Evolutionary conservation across 2,329 filamentous ascomycete species (phyloP).

Genomic region (Paracoccidioides lutzii): DNA sequence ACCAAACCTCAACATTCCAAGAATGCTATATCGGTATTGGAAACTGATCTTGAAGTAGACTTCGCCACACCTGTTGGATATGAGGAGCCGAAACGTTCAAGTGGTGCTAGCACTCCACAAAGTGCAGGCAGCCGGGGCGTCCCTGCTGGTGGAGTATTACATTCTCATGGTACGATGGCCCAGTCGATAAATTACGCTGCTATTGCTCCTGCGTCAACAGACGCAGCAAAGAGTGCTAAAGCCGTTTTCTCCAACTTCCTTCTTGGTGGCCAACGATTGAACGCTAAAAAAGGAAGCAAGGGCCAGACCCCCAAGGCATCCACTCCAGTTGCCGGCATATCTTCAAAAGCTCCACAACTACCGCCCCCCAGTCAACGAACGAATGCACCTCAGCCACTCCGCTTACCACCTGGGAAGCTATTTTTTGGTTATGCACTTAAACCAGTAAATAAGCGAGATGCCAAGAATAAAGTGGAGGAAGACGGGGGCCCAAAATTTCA

Average conservation of each 20-base stretch:
- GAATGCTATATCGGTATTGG: slow-evolving; percentile 80
- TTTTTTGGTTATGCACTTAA: slow-evolving; percentile 95
- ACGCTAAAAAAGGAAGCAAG: slow-evolving; percentile 69
- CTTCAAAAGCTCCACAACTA: slow-evolving; percentile 33
- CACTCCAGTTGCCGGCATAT: slow-evolving; percentile 53
- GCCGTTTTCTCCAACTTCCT: slow-evolving; percentile 65
- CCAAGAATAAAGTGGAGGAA: slow-evolving; percentile 45
- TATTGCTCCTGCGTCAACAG: slow-evolving; percentile 65
- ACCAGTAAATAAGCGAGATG: slow-evolving; percentile 65
- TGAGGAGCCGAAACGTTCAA: slow-evolving; percentile 65
- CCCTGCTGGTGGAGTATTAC: slow-evolving; percentile 60
- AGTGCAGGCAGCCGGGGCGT: slow-evolving; percentile 46
- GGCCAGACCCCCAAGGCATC: slow-evolving; percentile 57
- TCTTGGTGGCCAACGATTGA: slow-evolving; percentile 68
- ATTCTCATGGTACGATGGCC: slow-evolving; percentile 85
- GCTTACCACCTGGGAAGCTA: slow-evolving; percentile 74
- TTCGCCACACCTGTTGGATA: slow-evolving; percentile 92
- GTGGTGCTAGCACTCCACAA: slow-evolving; percentile 76
- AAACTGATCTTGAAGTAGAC: slow-evolving; percentile 92
- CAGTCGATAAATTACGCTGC: slow-evolving; percentile 93
- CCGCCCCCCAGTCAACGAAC: slow-evolving; percentile 37
- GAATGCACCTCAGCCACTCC: slow-evolving; percentile 75
- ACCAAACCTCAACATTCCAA: slow-evolving; percentile 75
- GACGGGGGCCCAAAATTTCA: slow-evolving; percentile 61
- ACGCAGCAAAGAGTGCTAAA: slow-evolving; percentile 49